phyloP scores from a whole-genome alignment of 78 protist species.

The Isochrysis galbana region DNA sequence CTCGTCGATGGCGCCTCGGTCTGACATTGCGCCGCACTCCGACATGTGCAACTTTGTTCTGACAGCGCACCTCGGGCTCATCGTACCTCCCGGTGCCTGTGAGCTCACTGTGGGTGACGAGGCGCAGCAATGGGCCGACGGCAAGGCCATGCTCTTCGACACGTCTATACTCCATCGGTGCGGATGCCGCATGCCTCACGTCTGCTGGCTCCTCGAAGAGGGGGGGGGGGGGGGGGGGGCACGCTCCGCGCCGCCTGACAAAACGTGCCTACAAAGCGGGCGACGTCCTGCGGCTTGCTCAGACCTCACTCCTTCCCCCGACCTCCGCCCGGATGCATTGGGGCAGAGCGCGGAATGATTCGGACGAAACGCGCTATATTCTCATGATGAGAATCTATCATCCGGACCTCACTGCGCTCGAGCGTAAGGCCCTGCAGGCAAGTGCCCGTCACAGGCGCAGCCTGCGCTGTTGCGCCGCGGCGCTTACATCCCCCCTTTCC shows the following conservation, averaged over 20 bases:
- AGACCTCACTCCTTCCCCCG: no score
- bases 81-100: not conserved
- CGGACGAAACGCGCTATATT: not conserved
- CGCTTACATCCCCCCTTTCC: no score
- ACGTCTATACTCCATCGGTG: conserved; percentile 9
- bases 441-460: no score
- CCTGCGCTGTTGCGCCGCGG: no score
- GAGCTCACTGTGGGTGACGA: not conserved
- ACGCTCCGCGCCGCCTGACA: no score
- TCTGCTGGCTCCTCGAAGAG: no score
- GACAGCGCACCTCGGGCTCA: not conserved
- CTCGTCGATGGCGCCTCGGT: not conserved
- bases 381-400: not conserved
- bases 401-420: not conserved
- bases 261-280: no score
- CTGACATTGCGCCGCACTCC: not conserved
- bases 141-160: conserved; percentile 11
- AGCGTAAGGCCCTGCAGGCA: not conserved
- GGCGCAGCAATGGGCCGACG: not conserved
- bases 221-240: no score
- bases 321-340: no score
- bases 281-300: no score
- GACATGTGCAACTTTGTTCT: conserved; percentile 11
- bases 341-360: not conserved
- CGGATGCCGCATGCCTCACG: no score